Evolutionary conservation across 306 rosid species (phyloP), one percentile per base, ranked within the genome.

Genomic region (Luffa aegyptiaca): DNA sequence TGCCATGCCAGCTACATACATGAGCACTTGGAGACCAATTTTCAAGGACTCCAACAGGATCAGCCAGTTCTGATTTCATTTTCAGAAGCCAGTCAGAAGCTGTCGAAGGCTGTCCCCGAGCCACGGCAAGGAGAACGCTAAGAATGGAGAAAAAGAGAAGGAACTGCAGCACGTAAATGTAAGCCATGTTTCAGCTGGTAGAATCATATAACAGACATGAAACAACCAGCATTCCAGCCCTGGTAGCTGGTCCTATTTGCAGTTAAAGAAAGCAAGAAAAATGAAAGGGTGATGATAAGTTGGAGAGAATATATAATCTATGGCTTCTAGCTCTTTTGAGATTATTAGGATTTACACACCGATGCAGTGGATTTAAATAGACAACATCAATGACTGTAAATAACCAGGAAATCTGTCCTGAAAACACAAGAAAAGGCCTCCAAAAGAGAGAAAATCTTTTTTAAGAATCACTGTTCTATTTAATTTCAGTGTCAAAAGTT

Each of bases 1-100:
- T 55, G 75, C 99, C 97, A 84, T 85, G 81, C 97, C 97, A 93
- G 55, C 75, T 84, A 86, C 99, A 91, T 4, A 82, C 44, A 79
- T 84, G 87, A 79, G 87, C 70, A 49, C 71, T 53, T 55, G 88
- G 87, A 75, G 94, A 93, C 99, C 99, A 95, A 83, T 85, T 89
- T 45, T 80, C 85, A 39, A 95, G 63, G 57, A 86, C 89, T 86
- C 88, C 86, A 35, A 77, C 72, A 44, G 96, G 93, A 85, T 90
- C 99, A 20, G 35, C 82, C 1, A 89, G 81, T 76, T 93, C 85
- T 56, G 97, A 91, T 84, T 91, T 95, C 36, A 92, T 82, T 81
- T 84, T 89, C 80, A 91, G 91, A 83, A 95, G 96, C 88, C 84
- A 84, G 62, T 52, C 57, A 71, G 97, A 83, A 64, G 86, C 94